A percentile compares a stretch with the other conserved stretches of the same genome.
These are phyloP conservation scores for Cercospora berteroae DNA, from an alignment of 2,329 filamentous ascomycete species.

Conservation along the genomic window DNA sequence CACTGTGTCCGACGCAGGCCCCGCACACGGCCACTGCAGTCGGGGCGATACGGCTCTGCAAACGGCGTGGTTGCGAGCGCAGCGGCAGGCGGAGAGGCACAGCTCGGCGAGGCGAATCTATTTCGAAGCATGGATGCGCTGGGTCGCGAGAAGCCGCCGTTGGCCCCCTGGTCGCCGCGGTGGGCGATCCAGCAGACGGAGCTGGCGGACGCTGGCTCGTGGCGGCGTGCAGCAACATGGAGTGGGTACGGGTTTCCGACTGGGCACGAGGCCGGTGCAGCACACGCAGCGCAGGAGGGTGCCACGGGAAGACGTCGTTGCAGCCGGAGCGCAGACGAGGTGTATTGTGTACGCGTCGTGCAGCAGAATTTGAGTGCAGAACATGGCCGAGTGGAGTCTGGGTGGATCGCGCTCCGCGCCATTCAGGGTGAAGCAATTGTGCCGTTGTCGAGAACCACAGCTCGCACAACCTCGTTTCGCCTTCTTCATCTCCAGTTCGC, in stretches of 20 bases:
- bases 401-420: not conserved
- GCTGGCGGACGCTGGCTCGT: not conserved
- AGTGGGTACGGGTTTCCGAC: not conserved
- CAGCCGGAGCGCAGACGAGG: not conserved
- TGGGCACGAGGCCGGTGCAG: not conserved
- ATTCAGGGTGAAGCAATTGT: not conserved
- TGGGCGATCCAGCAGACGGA: not conserved
- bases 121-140: not conserved
- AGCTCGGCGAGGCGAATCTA: not conserved
- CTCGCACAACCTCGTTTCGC: not conserved
- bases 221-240: not conserved
- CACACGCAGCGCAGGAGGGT: not conserved
- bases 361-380: not conserved
- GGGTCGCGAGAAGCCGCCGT: not conserved
- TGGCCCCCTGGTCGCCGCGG: not conserved
- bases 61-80: not conserved
- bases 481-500: not conserved
- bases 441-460: not conserved
- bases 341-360: not conserved
- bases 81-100: not conserved
- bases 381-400: not conserved
- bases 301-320: not conserved
- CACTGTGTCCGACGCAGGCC: not conserved
- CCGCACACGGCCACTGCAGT: not conserved
- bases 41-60: not conserved